Percentiles rank a stretch among this genome's conserved stretches.
Conservation (phyloP, 116 monocot species). For the Trichopus zeylanicus region DNA sequence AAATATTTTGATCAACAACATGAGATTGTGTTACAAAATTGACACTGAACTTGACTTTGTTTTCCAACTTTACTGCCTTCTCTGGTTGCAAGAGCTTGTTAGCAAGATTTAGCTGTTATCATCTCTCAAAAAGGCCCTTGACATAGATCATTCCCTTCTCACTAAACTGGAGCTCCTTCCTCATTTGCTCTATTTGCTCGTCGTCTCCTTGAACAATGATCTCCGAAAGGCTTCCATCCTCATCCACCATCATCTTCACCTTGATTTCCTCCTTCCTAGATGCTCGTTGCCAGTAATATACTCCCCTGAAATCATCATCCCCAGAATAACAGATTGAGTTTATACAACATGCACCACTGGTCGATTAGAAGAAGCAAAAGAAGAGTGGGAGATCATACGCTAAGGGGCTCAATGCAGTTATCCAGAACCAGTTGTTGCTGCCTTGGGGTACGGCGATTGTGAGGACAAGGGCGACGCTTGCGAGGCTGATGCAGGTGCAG, state of each 20-base stretch:
- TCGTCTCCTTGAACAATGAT: slow-evolving; percentile 87
- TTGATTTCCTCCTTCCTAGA: slow-evolving; percentile 95
- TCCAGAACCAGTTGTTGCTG: slow-evolving; percentile 95
- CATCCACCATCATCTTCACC: slow-evolving; percentile 76
- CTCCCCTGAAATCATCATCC: slow-evolving; percentile 40
- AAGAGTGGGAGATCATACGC: slow-evolving; percentile 26
- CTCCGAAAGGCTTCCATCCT: slow-evolving; percentile 70
- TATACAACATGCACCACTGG: neutral
- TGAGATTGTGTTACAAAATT: neutral
- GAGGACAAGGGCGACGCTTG: slow-evolving; percentile 83
- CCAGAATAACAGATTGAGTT: neutral
- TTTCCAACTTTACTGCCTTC: neutral
- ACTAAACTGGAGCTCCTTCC: slow-evolving; percentile 74
- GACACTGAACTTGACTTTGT: neutral
- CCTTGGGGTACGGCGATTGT: slow-evolving; percentile 85
- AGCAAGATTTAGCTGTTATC: neutral
- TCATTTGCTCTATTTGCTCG: slow-evolving; percentile 82
- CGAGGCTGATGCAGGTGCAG: slow-evolving; percentile 97
- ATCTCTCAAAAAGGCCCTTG: slow-evolving; percentile 77
- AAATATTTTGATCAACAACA: too few relatives aligned
- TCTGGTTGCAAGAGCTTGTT: too few relatives aligned
- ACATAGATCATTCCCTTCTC: slow-evolving; percentile 98
- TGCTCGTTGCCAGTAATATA: slow-evolving; percentile 86
- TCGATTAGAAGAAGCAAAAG: neutral
- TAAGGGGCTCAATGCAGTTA: slow-evolving; percentile 61